Conservation (phyloP, 352 stramenopile species). For the Pythium insidiosum region DNA sequence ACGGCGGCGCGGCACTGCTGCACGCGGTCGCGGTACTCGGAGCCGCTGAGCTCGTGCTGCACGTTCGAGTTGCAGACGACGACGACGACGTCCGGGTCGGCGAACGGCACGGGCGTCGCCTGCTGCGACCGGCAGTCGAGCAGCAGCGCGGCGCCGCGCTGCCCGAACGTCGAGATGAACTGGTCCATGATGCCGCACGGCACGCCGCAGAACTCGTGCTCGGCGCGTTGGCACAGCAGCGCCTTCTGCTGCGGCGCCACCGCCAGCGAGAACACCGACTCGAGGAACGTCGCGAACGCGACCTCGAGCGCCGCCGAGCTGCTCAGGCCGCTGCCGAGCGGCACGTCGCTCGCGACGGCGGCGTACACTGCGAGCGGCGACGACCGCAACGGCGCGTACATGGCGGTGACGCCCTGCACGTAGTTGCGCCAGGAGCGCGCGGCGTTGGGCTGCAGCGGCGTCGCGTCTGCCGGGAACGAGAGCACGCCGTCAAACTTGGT, state of each 20-base stretch:
- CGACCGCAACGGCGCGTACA: conserved; percentile 45
- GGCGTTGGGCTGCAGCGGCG: conserved; percentile 36
- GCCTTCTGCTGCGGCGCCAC: conserved; percentile 72
- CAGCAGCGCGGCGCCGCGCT: conserved; percentile 78
- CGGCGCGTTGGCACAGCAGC: conserved; percentile 89
- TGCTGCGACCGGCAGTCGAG: conserved; percentile 92
- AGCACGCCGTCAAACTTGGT: conserved; percentile 44
- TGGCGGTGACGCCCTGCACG: conserved; percentile 88
- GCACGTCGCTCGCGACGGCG: conserved; percentile 86
- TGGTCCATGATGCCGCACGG: conserved; percentile 97
- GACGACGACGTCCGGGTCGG: conserved; percentile 67
- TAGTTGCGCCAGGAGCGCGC: conserved; percentile 89
- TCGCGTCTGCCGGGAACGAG: conserved; percentile 43
- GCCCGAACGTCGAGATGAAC: conserved; percentile 90
- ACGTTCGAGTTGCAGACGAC: conserved; percentile 94
- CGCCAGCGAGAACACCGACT: conserved; percentile 65
- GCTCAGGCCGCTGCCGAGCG: conserved; percentile 89
- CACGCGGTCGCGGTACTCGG: conserved; percentile 92
- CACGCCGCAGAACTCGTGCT: conserved; percentile 92
- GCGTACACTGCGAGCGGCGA: conserved; percentile 76
- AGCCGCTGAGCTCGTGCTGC: conserved; percentile 89
- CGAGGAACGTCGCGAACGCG: conserved; percentile 88
- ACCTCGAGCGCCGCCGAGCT: conserved; percentile 92
- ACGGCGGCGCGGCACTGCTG: conserved; percentile 82
- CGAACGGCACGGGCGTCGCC: conserved; percentile 75